Base-by-base conservation (phyloP, 495 filamentous ascomycete genomes). In the Podospora conica region DNA sequence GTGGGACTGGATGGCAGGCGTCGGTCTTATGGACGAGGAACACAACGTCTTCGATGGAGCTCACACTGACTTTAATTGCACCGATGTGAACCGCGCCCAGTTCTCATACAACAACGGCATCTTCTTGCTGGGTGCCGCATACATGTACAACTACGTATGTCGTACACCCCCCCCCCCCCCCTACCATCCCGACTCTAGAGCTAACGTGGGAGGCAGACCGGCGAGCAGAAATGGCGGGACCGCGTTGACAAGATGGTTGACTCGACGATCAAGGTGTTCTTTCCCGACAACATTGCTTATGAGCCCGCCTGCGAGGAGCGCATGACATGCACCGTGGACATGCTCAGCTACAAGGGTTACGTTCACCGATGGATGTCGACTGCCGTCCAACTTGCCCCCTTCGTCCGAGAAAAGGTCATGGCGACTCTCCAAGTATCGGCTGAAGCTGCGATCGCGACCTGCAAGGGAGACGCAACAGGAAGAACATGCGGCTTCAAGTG, bases 271-370 rank as follows among this genome's bases (percentile, higher is more conserved):
- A 73, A 82, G 2, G 81, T 84, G 76, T 93, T 93, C 77, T 85
- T 85, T 73, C 74, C 80, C 18, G 67, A 82, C 12, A 77, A 80
- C 23, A 77, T 80, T 9, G 75, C 84, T 23, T 85, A 82, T 69
- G 91, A 95, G 73, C 71, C 84, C 23, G 82, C 85, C 24, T 95
- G 91, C 78, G 91, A 93, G 73, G 75, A 72, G 70, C 66, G 77
- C 78, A 64, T 82, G 70, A 75, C 78, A 1, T 93, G 91, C 79
- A 86, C 90, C 64, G 85, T 86, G 53, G 91, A 95, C 71, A 90
- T 93, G 80, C 83, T 84, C 54, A 90, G 88, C 53, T 96, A 93
- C 86, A 96, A 95, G 77, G 90, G 90, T 33, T 96, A 93, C 78
- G 80, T 94, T 18, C 80, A 90, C 23, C 90, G 92, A 24, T 96